A percentile compares a stretch with the other conserved stretches of the same genome.
Evolutionary conservation across 177 flowering plant species (phyloP).

Genomic region (Vitis hybrid): DNA sequence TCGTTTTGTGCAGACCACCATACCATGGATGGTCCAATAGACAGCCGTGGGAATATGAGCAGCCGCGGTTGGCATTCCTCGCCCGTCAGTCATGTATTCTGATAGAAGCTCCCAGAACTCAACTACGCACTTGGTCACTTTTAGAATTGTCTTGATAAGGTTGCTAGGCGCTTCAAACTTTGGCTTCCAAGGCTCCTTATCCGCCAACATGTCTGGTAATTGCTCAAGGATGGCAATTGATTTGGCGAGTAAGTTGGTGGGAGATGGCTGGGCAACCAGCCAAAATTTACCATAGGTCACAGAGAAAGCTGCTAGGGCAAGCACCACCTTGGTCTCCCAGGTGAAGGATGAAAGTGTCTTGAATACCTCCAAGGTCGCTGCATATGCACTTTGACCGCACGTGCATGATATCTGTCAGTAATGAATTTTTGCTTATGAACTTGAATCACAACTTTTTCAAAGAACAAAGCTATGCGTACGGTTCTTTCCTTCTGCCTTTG

Average conservation of each 20-base stretch:
- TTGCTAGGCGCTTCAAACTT: slow-evolving; percentile 48
- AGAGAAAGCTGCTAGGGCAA: slow-evolving; percentile 67
- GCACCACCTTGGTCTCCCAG: slow-evolving; percentile 80
- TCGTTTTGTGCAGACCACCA: slow-evolving; percentile 56
- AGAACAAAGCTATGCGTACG: too few species aligned
- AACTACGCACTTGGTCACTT: slow-evolving; percentile 52
- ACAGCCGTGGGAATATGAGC: slow-evolving; percentile 62
- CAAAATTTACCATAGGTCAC: slow-evolving; percentile 71
- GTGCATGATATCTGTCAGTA: slow-evolving; percentile 50
- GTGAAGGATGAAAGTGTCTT: slow-evolving; percentile 39
- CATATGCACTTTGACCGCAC: slow-evolving; percentile 51
- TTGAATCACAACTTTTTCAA: too few species aligned
- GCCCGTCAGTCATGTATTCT: slow-evolving; percentile 50
- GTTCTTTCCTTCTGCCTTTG: too few species aligned
- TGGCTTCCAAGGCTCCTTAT: slow-evolving; percentile 31
- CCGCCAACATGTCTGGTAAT: slow-evolving; percentile 47
- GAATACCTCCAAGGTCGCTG: slow-evolving; percentile 43
- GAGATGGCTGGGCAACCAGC: slow-evolving; percentile 55
- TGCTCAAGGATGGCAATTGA: slow-evolving; percentile 59
- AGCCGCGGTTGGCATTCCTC: slow-evolving; percentile 35
- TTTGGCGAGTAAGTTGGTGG: slow-evolving; percentile 62
- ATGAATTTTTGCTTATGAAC: too few species aligned
- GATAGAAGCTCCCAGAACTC: slow-evolving; percentile 55
- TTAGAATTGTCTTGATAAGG: slow-evolving; percentile 50
- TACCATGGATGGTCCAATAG: slow-evolving; percentile 69